Conservation (phyloP, 2,329 filamentous ascomycete genomes). For the Knufia fluminis region DNA sequence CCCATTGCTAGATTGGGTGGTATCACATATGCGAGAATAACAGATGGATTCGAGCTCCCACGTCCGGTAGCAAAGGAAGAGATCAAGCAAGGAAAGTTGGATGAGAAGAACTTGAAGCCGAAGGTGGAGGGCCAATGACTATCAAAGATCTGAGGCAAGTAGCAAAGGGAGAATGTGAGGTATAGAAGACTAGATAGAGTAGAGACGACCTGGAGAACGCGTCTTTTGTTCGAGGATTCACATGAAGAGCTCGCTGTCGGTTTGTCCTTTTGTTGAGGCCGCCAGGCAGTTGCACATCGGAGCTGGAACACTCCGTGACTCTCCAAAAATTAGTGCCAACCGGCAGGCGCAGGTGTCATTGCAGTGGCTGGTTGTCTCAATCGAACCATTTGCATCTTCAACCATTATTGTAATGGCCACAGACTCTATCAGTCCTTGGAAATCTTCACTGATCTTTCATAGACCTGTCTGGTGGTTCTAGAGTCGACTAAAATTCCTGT, state of each 20-base stretch:
- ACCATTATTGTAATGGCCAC: no score
- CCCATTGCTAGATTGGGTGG: constrained; percentile 70
- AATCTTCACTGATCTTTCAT: constrained; percentile 11
- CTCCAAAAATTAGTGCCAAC: no score
- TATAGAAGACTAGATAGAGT: no score
- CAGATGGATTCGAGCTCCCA: constrained; percentile 62
- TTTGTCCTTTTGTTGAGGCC: no score
- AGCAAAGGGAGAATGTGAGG: no score
- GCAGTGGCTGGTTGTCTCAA: neutral
- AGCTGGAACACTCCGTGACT: neutral
- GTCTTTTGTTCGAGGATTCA: no score
- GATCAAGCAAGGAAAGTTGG: constrained; percentile 8
- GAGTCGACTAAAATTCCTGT: no score
- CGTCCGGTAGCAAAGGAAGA: constrained; percentile 37
- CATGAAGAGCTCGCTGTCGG: no score
- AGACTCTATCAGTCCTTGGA: constrained; percentile 1
- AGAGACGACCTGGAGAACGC: no score
- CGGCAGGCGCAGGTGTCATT: no score
- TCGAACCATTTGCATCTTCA: no score
- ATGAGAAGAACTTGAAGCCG: constrained; percentile 8
- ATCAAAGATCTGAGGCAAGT: neutral
- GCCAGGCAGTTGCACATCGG: no score
- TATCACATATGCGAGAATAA: constrained; percentile 68
- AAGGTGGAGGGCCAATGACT: constrained; percentile 8
- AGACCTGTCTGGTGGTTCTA: neutral